Evolutionary conservation across 2,329 filamentous ascomycete species (phyloP).

Genomic region (Teratosphaeria pseudoeucalypti): DNA sequence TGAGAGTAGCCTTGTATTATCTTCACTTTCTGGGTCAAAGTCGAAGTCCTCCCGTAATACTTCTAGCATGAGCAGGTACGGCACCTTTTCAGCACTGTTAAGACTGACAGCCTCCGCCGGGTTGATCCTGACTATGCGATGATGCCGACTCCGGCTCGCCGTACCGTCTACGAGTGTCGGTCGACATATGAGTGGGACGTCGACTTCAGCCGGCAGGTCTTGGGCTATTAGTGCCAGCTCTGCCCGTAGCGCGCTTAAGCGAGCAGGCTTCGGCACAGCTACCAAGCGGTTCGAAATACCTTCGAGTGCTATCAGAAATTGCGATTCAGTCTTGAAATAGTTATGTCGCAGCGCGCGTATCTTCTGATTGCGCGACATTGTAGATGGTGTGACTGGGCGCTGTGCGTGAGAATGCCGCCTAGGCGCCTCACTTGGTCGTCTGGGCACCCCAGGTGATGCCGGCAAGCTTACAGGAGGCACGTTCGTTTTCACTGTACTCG

Average conservation of each 20-base stretch:
- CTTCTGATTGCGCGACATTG: conserved; percentile 56
- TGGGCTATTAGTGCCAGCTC: conserved; percentile 72
- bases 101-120: conserved; percentile 75
- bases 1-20: conserved; percentile 58
- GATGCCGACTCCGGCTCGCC: conserved; percentile 66
- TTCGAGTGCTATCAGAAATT: conserved; percentile 69
- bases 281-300: conserved; percentile 79
- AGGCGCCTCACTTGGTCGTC: conserved; percentile 25
- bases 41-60: conserved; percentile 72
- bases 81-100: conserved; percentile 79
- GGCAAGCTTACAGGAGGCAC: conserved; percentile 13
- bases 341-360: conserved; percentile 65
- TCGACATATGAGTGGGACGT: conserved; percentile 73
- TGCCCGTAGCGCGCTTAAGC: conserved; percentile 68
- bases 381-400: conserved; percentile 47
- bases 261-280: conserved; percentile 68
- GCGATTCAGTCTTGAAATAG: conserved; percentile 72
- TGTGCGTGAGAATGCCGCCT: conserved; percentile 49
- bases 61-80: conserved; percentile 76
- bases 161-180: conserved; percentile 62
- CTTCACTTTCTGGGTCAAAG: conserved; percentile 63
- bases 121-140: conserved; percentile 73
- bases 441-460: conserved; percentile 31
- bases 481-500: conserved; percentile 2
- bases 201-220: conserved; percentile 72